Base-by-base conservation (phyloP, 257 asterid genomes). In the Mitragyna speciosa region DNA sequence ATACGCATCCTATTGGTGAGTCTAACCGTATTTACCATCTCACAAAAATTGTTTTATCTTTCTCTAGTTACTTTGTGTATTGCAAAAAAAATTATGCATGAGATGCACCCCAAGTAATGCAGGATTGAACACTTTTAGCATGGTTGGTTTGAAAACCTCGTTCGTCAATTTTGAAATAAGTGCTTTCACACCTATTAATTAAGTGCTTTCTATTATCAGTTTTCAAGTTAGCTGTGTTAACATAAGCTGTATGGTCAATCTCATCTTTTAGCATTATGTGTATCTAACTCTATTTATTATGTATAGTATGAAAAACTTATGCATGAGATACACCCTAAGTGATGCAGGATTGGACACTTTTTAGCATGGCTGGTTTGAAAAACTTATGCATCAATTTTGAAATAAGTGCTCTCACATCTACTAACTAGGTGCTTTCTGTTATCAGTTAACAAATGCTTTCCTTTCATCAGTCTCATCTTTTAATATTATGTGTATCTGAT, bases 1-100 rank as follows among this genome's bases (percentile, higher is more conserved):
- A 94, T 96, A 75, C 97, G 97, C 81, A 90, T 96, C 85, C 92
- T 96, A 58, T 71, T 92, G 97, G 99, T 96, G 79, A 82, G 96
- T 91, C 76, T 58, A 73, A 70, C 43, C 12, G 19, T 11, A 73
- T 36, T 36, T 36, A 36, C 41, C 41, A 1, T 36, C 41, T 36
- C 41, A 36, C 41, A 36, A 36, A 36, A 36, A 36, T 36, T 36
- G 41, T 36, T 36, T 36, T 1, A 0, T 30, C 15, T 30, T 1
- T 9, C 45, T 47, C 41, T 36, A 4, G 2, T 1, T 36, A 36
- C 4, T 36, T 2, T 36, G 4, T 36, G 41, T 36, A 36, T 1
- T 36, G 41, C 41, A 36, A 36, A 36, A 36, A n/a, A 36, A 36
- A 36, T 36, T 36, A 36, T 36, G 41, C 41, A 36, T 36, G 41